Base-by-base conservation (phyloP, 495 filamentous ascomycete species). In the Podospora bellae-mahoneyi region DNA sequence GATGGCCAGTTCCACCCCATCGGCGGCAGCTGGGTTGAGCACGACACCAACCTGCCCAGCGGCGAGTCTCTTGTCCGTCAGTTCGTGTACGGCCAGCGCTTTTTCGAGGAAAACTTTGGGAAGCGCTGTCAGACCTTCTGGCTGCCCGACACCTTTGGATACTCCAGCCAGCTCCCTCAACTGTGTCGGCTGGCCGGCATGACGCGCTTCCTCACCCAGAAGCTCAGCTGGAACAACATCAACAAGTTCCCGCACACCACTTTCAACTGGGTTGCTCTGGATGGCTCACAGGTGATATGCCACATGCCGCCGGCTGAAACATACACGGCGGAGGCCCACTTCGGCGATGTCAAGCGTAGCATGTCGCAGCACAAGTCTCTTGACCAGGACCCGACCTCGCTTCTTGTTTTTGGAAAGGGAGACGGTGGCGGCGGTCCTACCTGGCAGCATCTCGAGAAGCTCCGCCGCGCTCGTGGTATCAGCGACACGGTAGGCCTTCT, bases 171-270 rank as follows among this genome's bases (percentile, higher is more conserved):
- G 78, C 85, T 99, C 20, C 95, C 95, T 44, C 95, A 99, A 76
- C 80, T 99, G 34, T 97, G 92, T 71, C 90, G 93, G 10, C 80
- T 97, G 39, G 90, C 95, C 20, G 95, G 94, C 54, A 99, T 99
- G 95, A 90, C 83, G 64, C 87, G 95, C 34, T 99, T 99, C 82
- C 91, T 99, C 71, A 99, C 95, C 1, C 95, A 99, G 79, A 99
- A 99, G 79, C 85, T 99, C 62, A 86, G 85, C 71, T 86, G 85
- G 85, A 99, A 99, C 78, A 98, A 98, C 78, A 97, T 99, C 83
- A 98, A 99, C 81, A 96, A 91, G 67, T 99, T 99, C 80, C 95
- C 95, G 1, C 95, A 98, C 72, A 97, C 94, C 1, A 98, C 95
- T 0, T 99, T 99, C 83, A 95, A 95, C 73, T 99, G 95, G 95